Evolutionary conservation across 768 basidiomycete species (phyloP).

Genomic region (Mycena chlorophos): DNA sequence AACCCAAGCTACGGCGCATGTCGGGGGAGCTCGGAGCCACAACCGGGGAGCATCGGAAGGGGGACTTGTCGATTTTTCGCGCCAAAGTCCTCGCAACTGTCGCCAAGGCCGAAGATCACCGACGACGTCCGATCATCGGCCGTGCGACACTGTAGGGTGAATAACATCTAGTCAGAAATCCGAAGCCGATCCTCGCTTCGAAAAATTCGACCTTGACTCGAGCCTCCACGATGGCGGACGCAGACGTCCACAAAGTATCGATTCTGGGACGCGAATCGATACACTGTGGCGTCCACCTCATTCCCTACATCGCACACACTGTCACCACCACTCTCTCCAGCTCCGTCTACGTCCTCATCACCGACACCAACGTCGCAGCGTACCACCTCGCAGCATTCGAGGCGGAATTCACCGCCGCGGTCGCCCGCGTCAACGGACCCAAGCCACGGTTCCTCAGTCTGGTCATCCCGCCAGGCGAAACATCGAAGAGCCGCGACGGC

Average conservation of each 20-base stretch:
- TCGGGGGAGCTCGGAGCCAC: no score
- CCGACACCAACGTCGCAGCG: slow-evolving; percentile 86
- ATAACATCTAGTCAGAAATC: no score
- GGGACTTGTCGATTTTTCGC: no score
- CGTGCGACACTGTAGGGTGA: no score
- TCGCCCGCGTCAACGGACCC: slow-evolving; percentile 29
- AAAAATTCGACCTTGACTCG: background rate
- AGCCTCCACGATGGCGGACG: no score
- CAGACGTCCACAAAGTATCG: slow-evolving; percentile 74
- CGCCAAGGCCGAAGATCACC: no score
- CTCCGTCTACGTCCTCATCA: slow-evolving; percentile 88
- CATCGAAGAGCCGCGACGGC: slow-evolving; percentile 85
- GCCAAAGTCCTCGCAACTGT: no score
- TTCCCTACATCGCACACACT: slow-evolving; percentile 79
- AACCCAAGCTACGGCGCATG: no score
- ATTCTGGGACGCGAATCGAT: slow-evolving; percentile 86
- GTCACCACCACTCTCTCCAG: slow-evolving; percentile 71
- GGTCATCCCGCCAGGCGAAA: slow-evolving; percentile 88
- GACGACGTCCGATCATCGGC: no score
- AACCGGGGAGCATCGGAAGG: no score
- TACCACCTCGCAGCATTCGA: slow-evolving; percentile 74
- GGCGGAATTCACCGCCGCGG: slow-evolving; percentile 56
- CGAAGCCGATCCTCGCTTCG: no score
- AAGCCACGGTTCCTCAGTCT: slow-evolving; percentile 73
- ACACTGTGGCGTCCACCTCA: slow-evolving; percentile 91